Base-by-base conservation (phyloP, 805 yeast genomes). In the Saturnispora galanensis region DNA sequence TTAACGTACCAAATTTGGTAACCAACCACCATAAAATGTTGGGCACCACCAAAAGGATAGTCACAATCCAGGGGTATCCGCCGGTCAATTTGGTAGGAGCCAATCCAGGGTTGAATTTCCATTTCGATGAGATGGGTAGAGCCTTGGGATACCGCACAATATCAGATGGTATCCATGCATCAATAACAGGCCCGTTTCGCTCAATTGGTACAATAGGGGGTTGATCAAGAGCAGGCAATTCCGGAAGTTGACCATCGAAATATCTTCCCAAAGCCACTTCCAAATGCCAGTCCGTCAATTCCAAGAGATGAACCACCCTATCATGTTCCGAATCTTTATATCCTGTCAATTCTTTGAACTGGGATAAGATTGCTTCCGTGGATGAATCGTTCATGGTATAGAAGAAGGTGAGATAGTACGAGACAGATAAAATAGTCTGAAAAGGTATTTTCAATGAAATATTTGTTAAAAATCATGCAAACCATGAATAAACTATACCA, bases 261-360 rank as follows among this genome's bases (percentile, higher is more conserved):
- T 70, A 82, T 41, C 76, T 68, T 3, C 81, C 71, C 30, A 80
- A 60, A 1, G 87, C 77, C 36, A 71, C 65, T 52, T 81, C 84
- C 41, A 82, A 55, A 53, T 79, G 71, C 79, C 79, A 79, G 40
- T 76, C 71, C 52, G 77, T 71, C 39, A 72, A 68, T 30, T 67
- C 59, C 42, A 81, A 56, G 21, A 80, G 57, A 42, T 65, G 59
- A 4, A 71, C 58, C 3, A 79, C 70, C 37, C 71, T 67, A 1
- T 68, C 69, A 38, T 67, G 60, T 26, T 75, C 74, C 0, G 70
- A 74, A 9, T 70, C 70, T 13, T 55, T 42, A 50, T 68, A 73
- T 2, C 71, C 64, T 0, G 80, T 69, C 42, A 77, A 71, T 46
- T 68, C 67, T 50, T 70, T 73, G 56, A 77, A 77, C 42, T 71